Evolutionary conservation across 2,329 filamentous ascomycete species (phyloP).

Genomic region (Periconia macrospinosa): DNA sequence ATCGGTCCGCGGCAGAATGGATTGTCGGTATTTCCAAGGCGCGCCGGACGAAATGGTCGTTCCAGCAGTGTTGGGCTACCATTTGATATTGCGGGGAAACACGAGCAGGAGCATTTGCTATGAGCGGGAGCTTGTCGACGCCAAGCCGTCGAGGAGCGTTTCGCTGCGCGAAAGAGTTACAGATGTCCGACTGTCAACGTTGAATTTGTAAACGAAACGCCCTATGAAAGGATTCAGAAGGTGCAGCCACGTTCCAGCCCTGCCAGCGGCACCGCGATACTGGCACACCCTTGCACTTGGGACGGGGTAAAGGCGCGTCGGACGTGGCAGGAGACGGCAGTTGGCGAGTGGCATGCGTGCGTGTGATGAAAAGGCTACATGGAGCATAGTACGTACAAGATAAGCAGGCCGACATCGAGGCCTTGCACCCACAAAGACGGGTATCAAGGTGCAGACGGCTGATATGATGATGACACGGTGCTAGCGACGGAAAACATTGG

Average conservation of each 20-base stretch:
- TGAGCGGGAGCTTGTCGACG: background rate
- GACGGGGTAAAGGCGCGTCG: background rate
- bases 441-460: background rate
- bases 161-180: background rate
- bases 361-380: background rate
- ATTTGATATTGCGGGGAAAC: background rate
- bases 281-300: background rate
- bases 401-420: too few relatives aligned
- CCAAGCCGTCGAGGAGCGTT: background rate
- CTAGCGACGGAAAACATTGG: background rate
- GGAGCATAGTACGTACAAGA: too few relatives aligned
- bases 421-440: background rate
- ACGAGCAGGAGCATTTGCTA: too few relatives aligned
- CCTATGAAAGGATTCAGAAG: background rate
- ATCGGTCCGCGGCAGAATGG: slow-evolving; percentile 13
- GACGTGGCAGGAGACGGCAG: background rate
- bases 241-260: background rate
- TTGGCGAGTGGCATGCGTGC: background rate
- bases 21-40: background rate
- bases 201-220: background rate
- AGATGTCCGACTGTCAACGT: background rate
- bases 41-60: too few relatives aligned
- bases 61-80: too few relatives aligned
- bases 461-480: slow-evolving; percentile 1
- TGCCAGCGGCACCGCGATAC: background rate